Evolutionary conservation across 2,329 filamentous ascomycete species (phyloP).

Genomic region (Alternaria infectoria): DNA sequence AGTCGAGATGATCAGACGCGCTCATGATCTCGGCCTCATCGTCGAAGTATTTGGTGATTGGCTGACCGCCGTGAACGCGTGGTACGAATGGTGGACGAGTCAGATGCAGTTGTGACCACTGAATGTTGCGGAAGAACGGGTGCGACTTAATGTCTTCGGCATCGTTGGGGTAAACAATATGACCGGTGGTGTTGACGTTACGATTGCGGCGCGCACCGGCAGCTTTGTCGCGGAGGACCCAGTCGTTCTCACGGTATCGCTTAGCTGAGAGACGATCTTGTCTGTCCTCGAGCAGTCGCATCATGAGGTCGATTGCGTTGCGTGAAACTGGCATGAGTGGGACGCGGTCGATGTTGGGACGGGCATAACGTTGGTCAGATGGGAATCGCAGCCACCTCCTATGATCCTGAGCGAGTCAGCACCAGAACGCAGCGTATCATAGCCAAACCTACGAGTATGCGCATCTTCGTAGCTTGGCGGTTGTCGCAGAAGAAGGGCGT

Average conservation of each 20-base stretch:
- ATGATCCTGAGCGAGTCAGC: conserved; percentile 66
- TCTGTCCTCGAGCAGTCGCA: conserved; percentile 74
- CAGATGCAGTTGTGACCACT: conserved; percentile 77
- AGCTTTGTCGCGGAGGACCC: conserved; percentile 33
- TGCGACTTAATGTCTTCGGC: conserved; percentile 90
- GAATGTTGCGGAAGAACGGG: conserved; percentile 80
- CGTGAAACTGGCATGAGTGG: conserved; percentile 63
- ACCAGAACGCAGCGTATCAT: neutral
- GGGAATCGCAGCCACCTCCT: conserved; percentile 75
- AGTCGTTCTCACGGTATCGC: conserved; percentile 74
- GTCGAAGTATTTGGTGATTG: conserved; percentile 84
- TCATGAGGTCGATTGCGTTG: conserved; percentile 79
- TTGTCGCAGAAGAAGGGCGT: conserved; percentile 88
- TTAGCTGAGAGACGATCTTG: conserved; percentile 77
- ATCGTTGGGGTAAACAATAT: conserved; percentile 81
- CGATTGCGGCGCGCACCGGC: conserved; percentile 31
- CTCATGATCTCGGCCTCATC: conserved; percentile 72
- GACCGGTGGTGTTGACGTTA: conserved; percentile 51
- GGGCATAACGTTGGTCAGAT: conserved; percentile 57
- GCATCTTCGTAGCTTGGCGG: conserved; percentile 81
- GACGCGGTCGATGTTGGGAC: conserved; percentile 56
- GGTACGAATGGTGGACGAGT: conserved; percentile 81
- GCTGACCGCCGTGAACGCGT: conserved; percentile 61
- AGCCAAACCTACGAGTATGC: conserved; percentile 70
- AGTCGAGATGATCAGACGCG: conserved; percentile 44